Conservation (phyloP, 139 green algal genomes). For the Coccomyxa sp. region DNA sequence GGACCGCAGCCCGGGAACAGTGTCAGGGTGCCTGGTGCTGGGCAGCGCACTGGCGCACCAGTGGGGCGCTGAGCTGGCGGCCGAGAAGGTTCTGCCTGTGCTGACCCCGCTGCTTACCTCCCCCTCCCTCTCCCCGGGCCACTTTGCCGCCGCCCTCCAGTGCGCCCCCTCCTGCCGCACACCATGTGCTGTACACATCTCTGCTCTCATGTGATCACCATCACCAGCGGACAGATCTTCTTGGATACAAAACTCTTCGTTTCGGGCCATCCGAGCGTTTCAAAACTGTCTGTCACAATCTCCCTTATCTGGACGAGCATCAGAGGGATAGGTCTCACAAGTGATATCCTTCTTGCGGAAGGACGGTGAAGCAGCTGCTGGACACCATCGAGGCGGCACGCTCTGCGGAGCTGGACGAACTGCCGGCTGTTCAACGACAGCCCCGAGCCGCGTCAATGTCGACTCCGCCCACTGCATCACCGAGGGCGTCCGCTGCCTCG, state of each 20-base stretch:
- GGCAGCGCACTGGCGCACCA: constrained; percentile 46
- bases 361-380: background rate
- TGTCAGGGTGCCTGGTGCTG: constrained; percentile 62
- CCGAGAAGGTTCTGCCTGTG: constrained; percentile 53
- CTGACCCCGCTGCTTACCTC: constrained; percentile 55
- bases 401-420: background rate
- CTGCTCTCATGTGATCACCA: background rate
- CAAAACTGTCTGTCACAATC: no score
- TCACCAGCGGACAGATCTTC: background rate
- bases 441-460: background rate
- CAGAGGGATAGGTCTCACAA: background rate
- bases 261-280: background rate
- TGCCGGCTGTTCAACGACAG: background rate
- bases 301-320: background rate
- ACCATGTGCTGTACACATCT: no score
- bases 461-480: background rate
- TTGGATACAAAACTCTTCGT: background rate
- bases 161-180: background rate
- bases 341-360: background rate
- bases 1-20: constrained; percentile 61
- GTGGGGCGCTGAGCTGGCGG: constrained; percentile 45
- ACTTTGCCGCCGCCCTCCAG: constrained; percentile 36
- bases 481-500: no score
- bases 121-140: constrained; percentile 30
- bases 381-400: background rate